Evolutionary conservation across 768 basidiomycete genomes (phyloP), one percentile per base, ranked within the genome.

Genomic region (Tulasnella sp.): DNA sequence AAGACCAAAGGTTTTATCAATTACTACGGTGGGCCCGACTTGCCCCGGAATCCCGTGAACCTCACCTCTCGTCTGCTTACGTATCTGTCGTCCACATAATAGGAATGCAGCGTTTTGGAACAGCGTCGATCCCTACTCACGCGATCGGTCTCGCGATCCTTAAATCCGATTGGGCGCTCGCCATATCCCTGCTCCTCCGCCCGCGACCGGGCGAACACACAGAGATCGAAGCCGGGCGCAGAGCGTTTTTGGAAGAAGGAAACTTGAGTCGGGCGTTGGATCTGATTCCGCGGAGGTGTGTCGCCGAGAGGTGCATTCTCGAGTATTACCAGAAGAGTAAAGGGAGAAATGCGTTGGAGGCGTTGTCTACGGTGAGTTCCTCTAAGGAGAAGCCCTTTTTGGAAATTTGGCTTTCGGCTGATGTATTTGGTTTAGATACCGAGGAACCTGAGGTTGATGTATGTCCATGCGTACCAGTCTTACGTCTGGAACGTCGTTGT

Each of bases 71-170:
- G 12, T 19, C n/a, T 17, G 3, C 4, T 59, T 29, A 22, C 42
- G 41, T 16, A 63, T 16, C 39, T 35, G 16, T 52, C 40, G 26
- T 62, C 35, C 11, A 19, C 41, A 63, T 71, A 12, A 41, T 47
- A 92, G 95, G 96, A 62, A 98, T 99, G 96, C 97, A 99, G 78
- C 90, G 97, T 12, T 99, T 99, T 81, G 97, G 97, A 64, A 98
- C 95, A 1, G 94, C 97, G 17, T 89, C 94, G 37, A 89, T 98
- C 42, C 95, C 96, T 4, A 98, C 97, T 0, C 97, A 99, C 77
- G 83, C 90, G 1, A 95, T 98, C 71, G 97, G 97, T 19, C 85
- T 98, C 22, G 91, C 94, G 5, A 83, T 99, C 42, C 84, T 99
- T 29, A 88, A 87, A 76, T 91, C 91, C 1, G 89, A 98, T 75